Percentiles rank a stretch among this genome's conserved stretches.
Conservation (phyloP, 2,329 filamentous ascomycete species). For the Stenocarpella maydis region DNA sequence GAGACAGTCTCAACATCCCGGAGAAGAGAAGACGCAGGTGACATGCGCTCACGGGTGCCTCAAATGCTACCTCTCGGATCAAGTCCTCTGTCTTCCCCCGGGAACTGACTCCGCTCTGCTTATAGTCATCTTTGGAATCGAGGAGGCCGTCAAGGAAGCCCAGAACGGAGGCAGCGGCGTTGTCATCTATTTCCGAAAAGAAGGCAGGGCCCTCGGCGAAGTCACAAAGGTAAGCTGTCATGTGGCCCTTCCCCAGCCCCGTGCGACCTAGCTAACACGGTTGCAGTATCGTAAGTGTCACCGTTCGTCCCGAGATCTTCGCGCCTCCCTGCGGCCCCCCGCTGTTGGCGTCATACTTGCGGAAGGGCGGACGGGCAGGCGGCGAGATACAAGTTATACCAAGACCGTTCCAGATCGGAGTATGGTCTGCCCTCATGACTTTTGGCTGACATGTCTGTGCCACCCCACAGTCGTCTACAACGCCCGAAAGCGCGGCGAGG, state of each 20-base stretch:
- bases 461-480: conserved; percentile 70
- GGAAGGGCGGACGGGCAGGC: no score
- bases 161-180: conserved; percentile 93
- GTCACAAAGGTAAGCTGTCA: conserved; percentile 81
- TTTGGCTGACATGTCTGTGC: no score
- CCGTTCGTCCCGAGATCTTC: neutral
- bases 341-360: conserved; percentile 19
- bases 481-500: conserved; percentile 79
- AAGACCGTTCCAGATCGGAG: neutral
- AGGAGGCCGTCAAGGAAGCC: conserved; percentile 96
- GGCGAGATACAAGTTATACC: neutral
- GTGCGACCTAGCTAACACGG: conserved; percentile 43
- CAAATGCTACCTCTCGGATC: no score
- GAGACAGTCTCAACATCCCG: neutral
- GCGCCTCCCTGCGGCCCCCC: neutral
- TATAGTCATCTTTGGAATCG: conserved; percentile 86
- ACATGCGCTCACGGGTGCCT: neutral
- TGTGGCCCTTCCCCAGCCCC: neutral
- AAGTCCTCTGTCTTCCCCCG: neutral
- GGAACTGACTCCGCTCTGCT: neutral
- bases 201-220: conserved; percentile 92
- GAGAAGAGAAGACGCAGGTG: neutral
- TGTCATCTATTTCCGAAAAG: conserved; percentile 98
- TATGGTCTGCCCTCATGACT: neutral
- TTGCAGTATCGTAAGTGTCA: conserved; percentile 55